These are phyloP conservation scores for Phaeosphaeria sp. DNA, from an alignment of 2,329 filamentous ascomycete genomes.

Conservation along the genomic window DNA sequence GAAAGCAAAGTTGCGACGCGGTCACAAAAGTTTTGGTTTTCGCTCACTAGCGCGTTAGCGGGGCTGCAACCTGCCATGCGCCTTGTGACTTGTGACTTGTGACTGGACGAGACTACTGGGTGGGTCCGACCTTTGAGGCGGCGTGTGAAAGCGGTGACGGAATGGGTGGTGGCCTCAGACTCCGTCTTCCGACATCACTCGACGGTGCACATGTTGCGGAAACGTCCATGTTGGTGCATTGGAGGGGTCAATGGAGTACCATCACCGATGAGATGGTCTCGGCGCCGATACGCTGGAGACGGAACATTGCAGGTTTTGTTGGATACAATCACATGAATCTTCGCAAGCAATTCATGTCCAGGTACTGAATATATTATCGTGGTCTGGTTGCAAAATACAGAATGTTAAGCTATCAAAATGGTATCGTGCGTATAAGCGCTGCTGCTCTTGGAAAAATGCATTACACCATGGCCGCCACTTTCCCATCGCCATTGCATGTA, in stretches of 20 bases:
- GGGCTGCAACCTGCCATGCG: background rate
- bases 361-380: conserved; percentile 13
- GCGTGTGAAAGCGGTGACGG: background rate
- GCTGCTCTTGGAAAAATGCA: conserved; percentile 35
- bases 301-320: background rate
- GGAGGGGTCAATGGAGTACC: background rate
- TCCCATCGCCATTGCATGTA: background rate
- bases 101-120: background rate
- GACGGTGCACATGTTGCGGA: background rate
- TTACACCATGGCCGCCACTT: conserved; percentile 28
- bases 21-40: conserved; percentile 38
- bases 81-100: background rate
- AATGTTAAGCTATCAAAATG: conserved; percentile 36
- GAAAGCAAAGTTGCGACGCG: conserved; percentile 36
- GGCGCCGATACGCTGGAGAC: background rate
- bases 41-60: conserved; percentile 1
- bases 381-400: conserved; percentile 22
- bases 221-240: no score
- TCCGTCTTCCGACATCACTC: background rate
- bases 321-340: background rate
- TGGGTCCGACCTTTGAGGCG: background rate
- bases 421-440: conserved; percentile 44
- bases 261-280: background rate
- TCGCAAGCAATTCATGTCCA: background rate
- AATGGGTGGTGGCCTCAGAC: background rate